Base-by-base conservation (phyloP, 1,139 yeast genomes). In the Insectozyma bohioensis region DNA sequence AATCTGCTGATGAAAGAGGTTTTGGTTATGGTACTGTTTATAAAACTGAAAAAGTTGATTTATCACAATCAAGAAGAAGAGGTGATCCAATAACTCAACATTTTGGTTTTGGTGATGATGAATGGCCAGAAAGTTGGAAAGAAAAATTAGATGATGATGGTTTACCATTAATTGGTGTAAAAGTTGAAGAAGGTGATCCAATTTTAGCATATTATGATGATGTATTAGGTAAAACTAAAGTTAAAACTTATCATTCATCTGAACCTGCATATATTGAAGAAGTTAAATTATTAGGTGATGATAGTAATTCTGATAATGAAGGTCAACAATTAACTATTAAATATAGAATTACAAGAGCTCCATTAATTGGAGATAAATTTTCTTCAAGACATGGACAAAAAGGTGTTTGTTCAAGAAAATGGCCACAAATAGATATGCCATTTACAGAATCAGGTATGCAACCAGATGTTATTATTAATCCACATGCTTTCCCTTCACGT, bases 401-500 rank as follows among this genome's bases (percentile, higher is more conserved):
- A 66, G 99, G 99, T 78, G 98, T 92, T 41, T 92, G 97, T 66
- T 90, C 97, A 10, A 85, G 96, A 60, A 92, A 90, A 62, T 92
- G 97, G 96, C 98, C 97, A 16, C 82, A 87, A 33, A 72, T 85
- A 44, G 98, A 92, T 58, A 82, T 92, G 95, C 99, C 99, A 40
- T 92, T 92, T 66, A 78, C 88, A 45, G 98, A 92, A 64, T 70
- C 85, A 22, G 98, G 98, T 52, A 90, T 92, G 43, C 96, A 86
- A 59, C 98, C 98, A 1, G 98, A 92, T 65, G 86, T 92, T 47
- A 92, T 92, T 54, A 92, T 92, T 54, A 92, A 92, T 58, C 98
- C 98, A 4, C 98, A 92, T 59, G 98, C 97, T 47, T 92, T 92
- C 90, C 98, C 98, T 48, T 90, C 97, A 35, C 95, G 98, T 73